Conservation (phyloP, 2,329 filamentous ascomycete genomes). For the Penicillium sp. region DNA sequence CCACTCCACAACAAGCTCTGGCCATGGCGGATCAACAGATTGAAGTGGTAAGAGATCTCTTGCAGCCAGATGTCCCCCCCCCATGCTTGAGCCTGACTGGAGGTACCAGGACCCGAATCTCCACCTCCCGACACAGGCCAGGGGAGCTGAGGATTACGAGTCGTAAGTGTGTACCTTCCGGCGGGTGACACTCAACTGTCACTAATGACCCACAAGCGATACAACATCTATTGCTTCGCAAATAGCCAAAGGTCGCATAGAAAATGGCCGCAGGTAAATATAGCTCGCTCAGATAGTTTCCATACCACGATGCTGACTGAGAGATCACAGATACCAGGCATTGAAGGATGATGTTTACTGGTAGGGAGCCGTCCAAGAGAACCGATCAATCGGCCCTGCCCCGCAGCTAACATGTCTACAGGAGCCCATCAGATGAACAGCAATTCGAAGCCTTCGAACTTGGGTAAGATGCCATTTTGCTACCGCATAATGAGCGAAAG, state of each 20-base stretch:
- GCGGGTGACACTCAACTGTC: neutral
- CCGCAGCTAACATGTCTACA: neutral
- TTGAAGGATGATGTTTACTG: constrained; percentile 22
- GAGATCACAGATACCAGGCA: constrained; percentile 17
- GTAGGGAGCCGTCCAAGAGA: constrained; percentile 1
- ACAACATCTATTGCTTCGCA: constrained; percentile 19
- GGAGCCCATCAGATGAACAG: constrained; percentile 23
- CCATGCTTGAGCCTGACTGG: neutral
- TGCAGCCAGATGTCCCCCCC: neutral
- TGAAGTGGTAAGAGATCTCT: neutral
- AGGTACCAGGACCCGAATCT: neutral
- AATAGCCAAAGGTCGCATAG: constrained; percentile 16
- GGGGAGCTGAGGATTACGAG: neutral
- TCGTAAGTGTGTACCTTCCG: neutral
- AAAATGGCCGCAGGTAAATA: constrained; percentile 19
- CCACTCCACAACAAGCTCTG: neutral
- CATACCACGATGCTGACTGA: neutral
- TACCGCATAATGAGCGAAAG: neutral
- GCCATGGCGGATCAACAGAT: constrained; percentile 1
- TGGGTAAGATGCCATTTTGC: constrained; percentile 8
- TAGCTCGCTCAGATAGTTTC: neutral
- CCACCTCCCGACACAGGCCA: neutral
- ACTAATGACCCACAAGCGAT: constrained; percentile 10
- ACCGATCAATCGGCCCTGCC: neutral
- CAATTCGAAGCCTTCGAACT: constrained; percentile 23